These are phyloP conservation scores for Pseudevernia furfuracea DNA, from an alignment of 495 filamentous ascomycete species.

Conservation along the genomic window DNA sequence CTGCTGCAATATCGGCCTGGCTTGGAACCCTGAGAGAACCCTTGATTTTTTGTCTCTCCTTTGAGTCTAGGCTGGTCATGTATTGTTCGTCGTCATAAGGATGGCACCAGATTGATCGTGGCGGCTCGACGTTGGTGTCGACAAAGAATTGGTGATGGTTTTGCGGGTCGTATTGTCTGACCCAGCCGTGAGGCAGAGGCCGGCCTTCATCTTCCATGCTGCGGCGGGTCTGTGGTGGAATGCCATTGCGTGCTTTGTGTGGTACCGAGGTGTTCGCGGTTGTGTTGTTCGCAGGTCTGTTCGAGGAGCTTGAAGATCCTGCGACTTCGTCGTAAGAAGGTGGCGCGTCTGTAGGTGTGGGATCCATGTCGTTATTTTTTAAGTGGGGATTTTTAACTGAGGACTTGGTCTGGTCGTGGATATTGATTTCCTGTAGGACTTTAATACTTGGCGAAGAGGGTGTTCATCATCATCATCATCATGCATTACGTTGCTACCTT, in stretches of 20 bases:
- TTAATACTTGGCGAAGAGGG: background rate
- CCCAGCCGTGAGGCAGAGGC: conserved; percentile 38
- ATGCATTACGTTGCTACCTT: background rate
- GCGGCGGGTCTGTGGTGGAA: conserved; percentile 37
- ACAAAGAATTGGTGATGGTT: conserved; percentile 46
- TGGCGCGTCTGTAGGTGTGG: conserved; percentile 25
- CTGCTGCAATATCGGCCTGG: conserved; percentile 35
- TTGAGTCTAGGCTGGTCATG: conserved; percentile 32
- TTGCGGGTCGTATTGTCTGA: conserved; percentile 39
- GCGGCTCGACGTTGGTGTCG: conserved; percentile 39
- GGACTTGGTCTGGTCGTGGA: background rate
- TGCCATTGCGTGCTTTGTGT: conserved; percentile 33
- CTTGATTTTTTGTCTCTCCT: conserved; percentile 35
- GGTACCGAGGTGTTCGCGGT: conserved; percentile 7
- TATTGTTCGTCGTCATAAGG: conserved; percentile 45
- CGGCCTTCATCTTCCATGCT: conserved; percentile 45
- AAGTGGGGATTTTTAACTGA: background rate
- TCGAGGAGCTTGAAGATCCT: conserved; percentile 15
- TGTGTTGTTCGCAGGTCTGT: conserved; percentile 1
- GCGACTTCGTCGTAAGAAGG: conserved; percentile 31
- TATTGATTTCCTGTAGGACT: background rate
- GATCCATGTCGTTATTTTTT: background rate
- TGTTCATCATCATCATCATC: too few species aligned
- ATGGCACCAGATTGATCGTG: conserved; percentile 44
- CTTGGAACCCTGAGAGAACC: conserved; percentile 30